Base-by-base conservation (phyloP, 495 filamentous ascomycete genomes). In the Xylaria intraflava region DNA sequence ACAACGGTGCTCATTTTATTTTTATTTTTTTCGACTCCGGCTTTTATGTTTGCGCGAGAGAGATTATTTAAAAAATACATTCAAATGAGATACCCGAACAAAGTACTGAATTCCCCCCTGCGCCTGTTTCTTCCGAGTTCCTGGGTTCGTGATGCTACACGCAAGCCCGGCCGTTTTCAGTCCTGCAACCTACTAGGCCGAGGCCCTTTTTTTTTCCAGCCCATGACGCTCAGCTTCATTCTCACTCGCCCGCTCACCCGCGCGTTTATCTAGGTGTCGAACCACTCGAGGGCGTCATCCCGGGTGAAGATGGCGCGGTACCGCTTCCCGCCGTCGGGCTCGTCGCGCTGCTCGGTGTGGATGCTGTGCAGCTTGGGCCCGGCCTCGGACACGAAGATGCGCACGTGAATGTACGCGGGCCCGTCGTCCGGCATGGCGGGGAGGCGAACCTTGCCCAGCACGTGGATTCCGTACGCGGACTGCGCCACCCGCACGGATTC, bases 401-500 rank as follows among this genome's bases (percentile, higher is more conserved):
- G 72, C 55, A 82, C 71, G 60, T 75, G 72, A 23, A 78, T 61
- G 54, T 72, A 78, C 0, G 68, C 71, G 12, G 69, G 70, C 0
- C 72, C 72, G 1, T 56, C 53, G 35, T 72, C 67, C 22, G 69
- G 65, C 62, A 70, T 45, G 29, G 70, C 68, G 5, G 75, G 78
- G 23, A 83, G 64, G 19, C 70, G 72, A 39, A 83, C 61, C 57
- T 80, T 81, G 57, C 78, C 78, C 54, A 84, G 78, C 14, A 84
- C 58, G 60, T 80, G 78, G 10, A 78, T 56, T 1, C 81, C 80
- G 58, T 83, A 83, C 1, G 78, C 75, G 0, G 73, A 72, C 6
- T 58, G 61, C 26, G 71, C 79, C 5, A 80, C 73, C 35, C 80
- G 74, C 20, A 83, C 81, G 11, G 61, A 31, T 19, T 67, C 63